Conservation (phyloP, 192 early-diverging fungal genomes). For the Coemansia sp. region DNA sequence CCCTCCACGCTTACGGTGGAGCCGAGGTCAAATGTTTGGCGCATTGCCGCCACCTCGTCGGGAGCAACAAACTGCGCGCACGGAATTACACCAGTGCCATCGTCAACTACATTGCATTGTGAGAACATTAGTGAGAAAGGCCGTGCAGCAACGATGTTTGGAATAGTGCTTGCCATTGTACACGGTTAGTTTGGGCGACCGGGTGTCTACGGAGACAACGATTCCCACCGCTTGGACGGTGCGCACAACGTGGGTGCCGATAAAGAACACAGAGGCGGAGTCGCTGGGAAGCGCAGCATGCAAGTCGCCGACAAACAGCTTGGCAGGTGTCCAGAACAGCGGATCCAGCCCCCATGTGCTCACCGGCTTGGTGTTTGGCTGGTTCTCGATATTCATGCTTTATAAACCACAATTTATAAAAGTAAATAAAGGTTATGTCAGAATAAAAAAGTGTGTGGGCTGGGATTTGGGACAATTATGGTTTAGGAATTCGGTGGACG, state of each 20-base stretch:
- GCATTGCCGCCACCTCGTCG: slow-evolving; percentile 16
- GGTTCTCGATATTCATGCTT: slow-evolving; percentile 17
- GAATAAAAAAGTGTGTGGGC: too few relatives aligned
- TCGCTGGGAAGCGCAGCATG: slow-evolving; percentile 20
- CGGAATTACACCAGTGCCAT: slow-evolving; percentile 44
- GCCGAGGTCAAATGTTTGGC: slow-evolving; percentile 20
- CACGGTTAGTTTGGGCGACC: slow-evolving; percentile 23
- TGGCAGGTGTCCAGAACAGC: slow-evolving; percentile 45
- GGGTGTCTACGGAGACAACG: slow-evolving; percentile 30
- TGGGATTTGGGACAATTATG: neutral
- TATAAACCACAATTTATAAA: neutral
- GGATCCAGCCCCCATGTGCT: slow-evolving; percentile 48
- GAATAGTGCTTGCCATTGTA: slow-evolving; percentile 23
- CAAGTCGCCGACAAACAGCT: slow-evolving; percentile 50
- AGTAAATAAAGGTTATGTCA: neutral
- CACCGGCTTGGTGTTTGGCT: slow-evolving; percentile 10
- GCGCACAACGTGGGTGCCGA: slow-evolving; percentile 35
- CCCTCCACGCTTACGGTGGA: slow-evolving; percentile 33
- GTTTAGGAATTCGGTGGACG: neutral
- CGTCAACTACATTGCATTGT: slow-evolving; percentile 33
- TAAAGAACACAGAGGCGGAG: slow-evolving; percentile 30
- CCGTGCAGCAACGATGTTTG: neutral
- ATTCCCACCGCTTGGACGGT: slow-evolving; percentile 47
- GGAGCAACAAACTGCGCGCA: slow-evolving; percentile 36
- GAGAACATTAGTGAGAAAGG: neutral